Conservation (phyloP, 225 moss, liverwort and hornwort genomes). For the Takakia lepidozioides region DNA sequence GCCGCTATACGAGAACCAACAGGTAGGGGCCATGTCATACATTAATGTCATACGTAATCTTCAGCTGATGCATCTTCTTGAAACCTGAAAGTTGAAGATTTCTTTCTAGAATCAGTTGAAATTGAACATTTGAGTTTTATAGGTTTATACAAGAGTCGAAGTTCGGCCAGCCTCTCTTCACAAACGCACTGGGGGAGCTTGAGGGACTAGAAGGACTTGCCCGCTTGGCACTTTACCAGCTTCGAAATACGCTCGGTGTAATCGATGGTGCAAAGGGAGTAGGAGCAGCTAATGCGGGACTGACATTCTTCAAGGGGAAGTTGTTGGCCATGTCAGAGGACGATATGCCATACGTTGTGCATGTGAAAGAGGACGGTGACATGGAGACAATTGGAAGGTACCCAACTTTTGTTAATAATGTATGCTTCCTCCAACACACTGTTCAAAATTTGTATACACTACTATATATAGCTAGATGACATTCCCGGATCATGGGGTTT, state of each 20-base stretch:
- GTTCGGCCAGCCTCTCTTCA: slow-evolving; percentile 41
- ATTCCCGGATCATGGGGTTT: no score
- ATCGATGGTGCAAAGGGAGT: slow-evolving; percentile 34
- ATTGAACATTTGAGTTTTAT: no score
- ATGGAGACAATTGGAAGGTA: slow-evolving; percentile 28
- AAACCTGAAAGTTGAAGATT: no score
- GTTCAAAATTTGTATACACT: not conserved
- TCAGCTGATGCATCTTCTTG: no score
- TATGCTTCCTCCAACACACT: not conserved
- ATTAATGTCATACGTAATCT: no score
- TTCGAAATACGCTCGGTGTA: slow-evolving; percentile 31
- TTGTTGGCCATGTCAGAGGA: slow-evolving; percentile 60
- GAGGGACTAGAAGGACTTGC: slow-evolving; percentile 48
- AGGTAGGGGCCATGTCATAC: no score
- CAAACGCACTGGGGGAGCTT: slow-evolving; percentile 51
- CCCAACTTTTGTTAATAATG: no score
- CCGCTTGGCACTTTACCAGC: slow-evolving; percentile 29
- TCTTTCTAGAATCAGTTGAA: no score
- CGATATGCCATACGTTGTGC: slow-evolving; percentile 35
- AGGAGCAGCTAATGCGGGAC: slow-evolving; percentile 53
- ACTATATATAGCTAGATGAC: no score
- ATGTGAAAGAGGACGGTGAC: slow-evolving; percentile 29
- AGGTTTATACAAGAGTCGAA: slow-evolving; percentile 55
- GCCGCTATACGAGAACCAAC: slow-evolving; percentile 64
- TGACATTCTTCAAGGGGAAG: slow-evolving; percentile 36